Conservation (phyloP, 768 basidiomycete genomes). For the Collybia mongolica region DNA sequence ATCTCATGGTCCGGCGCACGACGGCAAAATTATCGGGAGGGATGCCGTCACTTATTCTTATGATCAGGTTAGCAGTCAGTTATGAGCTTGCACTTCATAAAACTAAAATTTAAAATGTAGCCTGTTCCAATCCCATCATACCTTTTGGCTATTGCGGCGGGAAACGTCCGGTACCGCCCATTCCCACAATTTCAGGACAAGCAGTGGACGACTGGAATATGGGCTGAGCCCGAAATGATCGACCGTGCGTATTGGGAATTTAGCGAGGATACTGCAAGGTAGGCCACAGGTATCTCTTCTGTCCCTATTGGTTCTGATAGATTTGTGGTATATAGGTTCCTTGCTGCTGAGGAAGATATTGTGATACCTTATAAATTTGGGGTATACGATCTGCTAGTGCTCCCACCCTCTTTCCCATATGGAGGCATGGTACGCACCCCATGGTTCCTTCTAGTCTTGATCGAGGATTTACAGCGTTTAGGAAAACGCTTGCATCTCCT, state of each 20-base stretch:
- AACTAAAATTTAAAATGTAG: constrained; percentile 33
- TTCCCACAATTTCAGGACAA: constrained; percentile 62
- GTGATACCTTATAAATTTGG: constrained; percentile 79
- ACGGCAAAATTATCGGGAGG: constrained; percentile 70
- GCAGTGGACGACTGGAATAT: constrained; percentile 81
- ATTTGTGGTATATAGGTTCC: constrained; percentile 48
- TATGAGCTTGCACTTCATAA: not conserved
- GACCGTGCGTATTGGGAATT: constrained; percentile 86
- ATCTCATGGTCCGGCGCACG: constrained; percentile 65
- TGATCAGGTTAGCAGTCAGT: constrained; percentile 55
- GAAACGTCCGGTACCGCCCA: constrained; percentile 72
- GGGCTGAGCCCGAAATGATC: constrained; percentile 87
- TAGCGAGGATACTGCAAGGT: constrained; percentile 80
- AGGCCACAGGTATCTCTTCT: not conserved
- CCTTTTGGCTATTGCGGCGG: constrained; percentile 87
- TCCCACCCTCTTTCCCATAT: constrained; percentile 92
- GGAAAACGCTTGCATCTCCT: constrained; percentile 90
- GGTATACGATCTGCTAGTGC: constrained; percentile 85
- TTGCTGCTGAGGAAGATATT: constrained; percentile 74
- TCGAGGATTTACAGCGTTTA: constrained; percentile 21
- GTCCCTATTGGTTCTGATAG: not conserved
- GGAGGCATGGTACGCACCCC: constrained; percentile 71
- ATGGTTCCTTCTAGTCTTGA: not conserved
- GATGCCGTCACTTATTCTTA: constrained; percentile 76
- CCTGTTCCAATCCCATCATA: constrained; percentile 87